Conservation (phyloP, 257 asterid genomes). For the Anisodus acutangulus region DNA sequence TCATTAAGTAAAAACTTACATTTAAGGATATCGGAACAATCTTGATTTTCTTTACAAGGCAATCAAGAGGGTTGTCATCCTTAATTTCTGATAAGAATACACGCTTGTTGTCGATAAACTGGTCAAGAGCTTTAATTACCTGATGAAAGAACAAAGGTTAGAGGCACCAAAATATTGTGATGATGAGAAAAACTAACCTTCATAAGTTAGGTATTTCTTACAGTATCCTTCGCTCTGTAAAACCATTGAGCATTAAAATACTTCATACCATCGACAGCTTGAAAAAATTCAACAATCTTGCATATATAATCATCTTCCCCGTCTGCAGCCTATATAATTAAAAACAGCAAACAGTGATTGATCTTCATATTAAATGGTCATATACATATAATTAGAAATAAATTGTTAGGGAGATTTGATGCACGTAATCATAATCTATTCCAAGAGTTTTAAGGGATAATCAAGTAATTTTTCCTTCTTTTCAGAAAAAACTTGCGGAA, state of each 20-base stretch:
- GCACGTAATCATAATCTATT: background rate
- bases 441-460: background rate
- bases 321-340: slow-evolving; percentile 51
- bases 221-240: slow-evolving; percentile 78
- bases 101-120: slow-evolving; percentile 50
- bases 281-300: slow-evolving; percentile 70
- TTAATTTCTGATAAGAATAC: slow-evolving; percentile 71
- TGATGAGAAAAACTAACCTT: background rate
- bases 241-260: slow-evolving; percentile 75
- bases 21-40: slow-evolving; percentile 47
- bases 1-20: slow-evolving; percentile 38
- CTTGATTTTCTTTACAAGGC: slow-evolving; percentile 53
- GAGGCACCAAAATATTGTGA: slow-evolving; percentile 10
- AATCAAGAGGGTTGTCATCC: slow-evolving; percentile 71
- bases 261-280: slow-evolving; percentile 52
- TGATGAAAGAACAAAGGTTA: slow-evolving; percentile 32
- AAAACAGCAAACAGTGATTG: background rate
- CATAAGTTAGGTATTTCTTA: slow-evolving; percentile 35
- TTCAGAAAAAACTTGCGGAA: background rate
- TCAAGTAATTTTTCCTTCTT: background rate
- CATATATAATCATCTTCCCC: slow-evolving; percentile 57
- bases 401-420: background rate
- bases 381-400: background rate
- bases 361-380: background rate
- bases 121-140: slow-evolving; percentile 52